Evolutionary conservation across 331 rosid genomes (phyloP).

Genomic region (Erythrophleum ivorense): DNA sequence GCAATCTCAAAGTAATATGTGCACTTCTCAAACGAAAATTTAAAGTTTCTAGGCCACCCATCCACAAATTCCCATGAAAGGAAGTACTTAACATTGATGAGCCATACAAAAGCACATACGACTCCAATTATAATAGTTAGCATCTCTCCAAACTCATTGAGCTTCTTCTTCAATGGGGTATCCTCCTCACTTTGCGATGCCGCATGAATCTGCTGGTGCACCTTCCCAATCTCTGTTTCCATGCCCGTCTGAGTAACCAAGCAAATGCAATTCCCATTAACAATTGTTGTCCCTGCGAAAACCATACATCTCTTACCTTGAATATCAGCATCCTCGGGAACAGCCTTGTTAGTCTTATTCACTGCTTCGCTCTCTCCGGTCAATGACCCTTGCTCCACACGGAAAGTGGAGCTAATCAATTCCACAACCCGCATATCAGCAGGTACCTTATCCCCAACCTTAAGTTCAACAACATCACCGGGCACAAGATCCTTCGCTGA

Average conservation of each 20-base stretch:
- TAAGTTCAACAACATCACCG: conserved; percentile 62
- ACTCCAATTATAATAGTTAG: conserved; percentile 74
- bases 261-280: conserved; percentile 78
- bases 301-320: conserved; percentile 65
- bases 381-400: conserved; percentile 82
- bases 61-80: conserved; percentile 73
- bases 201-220: conserved; percentile 71
- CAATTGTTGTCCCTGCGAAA: conserved; percentile 80
- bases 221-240: conserved; percentile 83
- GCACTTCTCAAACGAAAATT: conserved; percentile 68
- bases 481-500: conserved; percentile 63
- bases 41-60: conserved; percentile 71
- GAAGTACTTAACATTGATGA: conserved; percentile 85
- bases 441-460: conserved; percentile 85
- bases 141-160: conserved; percentile 60
- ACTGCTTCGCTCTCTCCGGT: conserved; percentile 93
- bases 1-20: conserved; percentile 68
- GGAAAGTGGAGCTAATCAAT: conserved; percentile 78
- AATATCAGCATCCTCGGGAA: conserved; percentile 67
- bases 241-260: conserved; percentile 79
- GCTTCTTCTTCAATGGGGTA: conserved; percentile 72
- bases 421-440: conserved; percentile 83
- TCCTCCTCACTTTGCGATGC: conserved; percentile 76
- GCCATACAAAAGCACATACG: conserved; percentile 71
- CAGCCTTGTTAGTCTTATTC: conserved; percentile 65